A percentile compares a stretch with the other conserved stretches of the same genome.
Conservation (phyloP, 1,139 yeast species). For the Nakaseomyces uthaithaninus region DNA sequence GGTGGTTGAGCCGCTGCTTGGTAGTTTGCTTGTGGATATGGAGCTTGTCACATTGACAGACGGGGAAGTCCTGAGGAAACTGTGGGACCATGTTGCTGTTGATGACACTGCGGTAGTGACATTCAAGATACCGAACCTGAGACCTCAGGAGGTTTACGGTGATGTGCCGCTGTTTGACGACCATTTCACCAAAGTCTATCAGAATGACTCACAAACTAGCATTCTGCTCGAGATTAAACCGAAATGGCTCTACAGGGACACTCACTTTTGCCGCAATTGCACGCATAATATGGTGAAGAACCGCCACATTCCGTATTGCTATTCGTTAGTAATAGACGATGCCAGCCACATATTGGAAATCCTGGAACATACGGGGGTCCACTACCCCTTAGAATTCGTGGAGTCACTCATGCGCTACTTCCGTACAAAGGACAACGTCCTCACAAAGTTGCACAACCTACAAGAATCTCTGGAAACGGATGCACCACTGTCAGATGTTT, state of each 20-base stretch:
- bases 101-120: slow-evolving; percentile 14
- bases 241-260: slow-evolving; percentile 25
- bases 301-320: slow-evolving; percentile 22
- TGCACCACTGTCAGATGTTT: slow-evolving; percentile 3
- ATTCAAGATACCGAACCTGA: slow-evolving; percentile 20
- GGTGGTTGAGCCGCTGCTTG: slow-evolving; percentile 14
- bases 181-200: slow-evolving; percentile 24
- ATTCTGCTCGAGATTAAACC: slow-evolving; percentile 29
- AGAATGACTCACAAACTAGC: neutral
- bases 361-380: slow-evolving; percentile 1
- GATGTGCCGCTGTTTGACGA: slow-evolving; percentile 14
- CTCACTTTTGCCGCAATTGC: slow-evolving; percentile 28
- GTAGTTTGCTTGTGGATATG: slow-evolving; percentile 17
- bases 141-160: slow-evolving; percentile 6
- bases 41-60: slow-evolving; percentile 12
- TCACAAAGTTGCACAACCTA: slow-evolving; percentile 14
- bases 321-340: slow-evolving; percentile 13
- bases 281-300: slow-evolving; percentile 22
- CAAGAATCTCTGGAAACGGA: slow-evolving; percentile 15
- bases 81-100: slow-evolving; percentile 8
- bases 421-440: slow-evolving; percentile 15
- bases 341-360: slow-evolving; percentile 12
- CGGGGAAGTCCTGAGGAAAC: slow-evolving; percentile 6
- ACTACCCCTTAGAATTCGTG: slow-evolving; percentile 15
- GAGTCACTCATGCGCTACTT: slow-evolving; percentile 16